phyloP scores from a whole-genome alignment of 805 yeast genomes.

The Barnettozyma botsteinii region DNA sequence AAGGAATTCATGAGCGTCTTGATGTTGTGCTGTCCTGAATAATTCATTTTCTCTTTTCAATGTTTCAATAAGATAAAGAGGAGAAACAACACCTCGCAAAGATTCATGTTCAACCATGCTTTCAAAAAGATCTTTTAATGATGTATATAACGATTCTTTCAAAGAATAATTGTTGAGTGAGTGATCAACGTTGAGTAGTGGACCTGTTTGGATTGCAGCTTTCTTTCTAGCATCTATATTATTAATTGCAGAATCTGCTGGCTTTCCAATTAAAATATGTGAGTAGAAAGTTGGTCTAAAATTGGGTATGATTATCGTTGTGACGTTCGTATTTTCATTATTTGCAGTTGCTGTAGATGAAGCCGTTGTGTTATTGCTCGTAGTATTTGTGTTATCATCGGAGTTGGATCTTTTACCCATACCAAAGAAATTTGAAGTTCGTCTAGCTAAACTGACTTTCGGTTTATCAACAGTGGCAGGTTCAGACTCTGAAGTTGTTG shows the following conservation, averaged over 20 bases:
- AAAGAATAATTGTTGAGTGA: conserved; percentile 47
- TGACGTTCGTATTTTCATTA: conserved; percentile 5
- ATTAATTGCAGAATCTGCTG: conserved; percentile 27
- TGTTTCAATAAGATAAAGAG: conserved; percentile 64
- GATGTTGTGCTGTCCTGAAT: conserved; percentile 91
- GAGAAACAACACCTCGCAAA: conserved; percentile 79
- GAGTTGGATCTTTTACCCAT: conserved; percentile 15
- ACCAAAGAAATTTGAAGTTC: conserved; percentile 28
- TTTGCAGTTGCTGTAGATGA: conserved; percentile 2
- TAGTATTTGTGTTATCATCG: conserved; percentile 11
- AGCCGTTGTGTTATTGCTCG: not conserved
- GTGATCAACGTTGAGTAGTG: conserved; percentile 76
- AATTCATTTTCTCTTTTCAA: conserved; percentile 77
- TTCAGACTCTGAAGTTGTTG: conserved; percentile 1
- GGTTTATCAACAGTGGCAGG: conserved; percentile 13
- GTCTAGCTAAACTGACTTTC: conserved; percentile 16
- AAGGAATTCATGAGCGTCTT: conserved; percentile 96
- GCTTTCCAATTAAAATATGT: conserved; percentile 16
- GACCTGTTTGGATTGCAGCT: conserved; percentile 73
- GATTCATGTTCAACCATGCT: conserved; percentile 67
- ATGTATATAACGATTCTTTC: conserved; percentile 48
- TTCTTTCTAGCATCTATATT: conserved; percentile 71
- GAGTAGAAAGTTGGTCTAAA: conserved; percentile 11
- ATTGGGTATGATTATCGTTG: conserved; percentile 16
- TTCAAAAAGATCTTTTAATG: conserved; percentile 83